Percentiles rank a stretch among this genome's conserved stretches.
These are phyloP conservation scores for Austroboletus eburneus DNA, from an alignment of 768 basidiomycete genomes.

Conservation along the genomic window DNA sequence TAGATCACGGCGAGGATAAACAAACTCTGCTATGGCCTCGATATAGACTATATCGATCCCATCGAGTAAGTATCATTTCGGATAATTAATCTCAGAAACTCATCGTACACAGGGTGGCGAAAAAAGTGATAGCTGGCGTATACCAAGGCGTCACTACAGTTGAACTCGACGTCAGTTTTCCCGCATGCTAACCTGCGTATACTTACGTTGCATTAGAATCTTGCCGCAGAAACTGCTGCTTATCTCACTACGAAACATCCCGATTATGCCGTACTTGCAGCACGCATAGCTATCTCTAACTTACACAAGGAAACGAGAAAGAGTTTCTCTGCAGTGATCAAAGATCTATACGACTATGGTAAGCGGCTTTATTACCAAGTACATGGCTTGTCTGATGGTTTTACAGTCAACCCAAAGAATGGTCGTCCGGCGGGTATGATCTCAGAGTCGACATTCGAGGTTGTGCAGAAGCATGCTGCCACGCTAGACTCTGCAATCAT, in stretches of 20 bases:
- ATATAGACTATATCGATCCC: constrained; percentile 87
- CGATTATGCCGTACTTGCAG: constrained; percentile 97
- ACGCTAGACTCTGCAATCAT: constrained; percentile 91
- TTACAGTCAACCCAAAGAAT: constrained; percentile 91
- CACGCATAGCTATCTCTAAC: constrained; percentile 97
- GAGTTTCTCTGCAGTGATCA: constrained; percentile 88
- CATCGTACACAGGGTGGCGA: constrained; percentile 57
- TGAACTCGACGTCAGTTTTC: constrained; percentile 81
- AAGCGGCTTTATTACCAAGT: constrained; percentile 17
- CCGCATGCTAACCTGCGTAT: neutral
- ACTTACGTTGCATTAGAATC: constrained; percentile 54
- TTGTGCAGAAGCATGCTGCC: constrained; percentile 78
- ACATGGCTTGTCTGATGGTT: too few species aligned
- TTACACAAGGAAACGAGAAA: constrained; percentile 99
- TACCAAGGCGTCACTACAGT: constrained; percentile 96
- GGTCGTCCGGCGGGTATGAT: constrained; percentile 86
- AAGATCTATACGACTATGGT: constrained; percentile 89
- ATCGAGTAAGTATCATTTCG: constrained; percentile 57
- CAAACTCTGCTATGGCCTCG: constrained; percentile 95
- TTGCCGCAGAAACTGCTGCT: constrained; percentile 95
- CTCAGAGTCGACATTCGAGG: constrained; percentile 76
- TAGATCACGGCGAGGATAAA: constrained; percentile 85
- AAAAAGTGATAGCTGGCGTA: constrained; percentile 91
- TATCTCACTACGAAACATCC: constrained; percentile 96
- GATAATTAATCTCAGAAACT: neutral